A percentile compares a stretch with the other conserved stretches of the same genome.
Conservation (phyloP, 306 rosid genomes). For the Rosa persica region DNA sequence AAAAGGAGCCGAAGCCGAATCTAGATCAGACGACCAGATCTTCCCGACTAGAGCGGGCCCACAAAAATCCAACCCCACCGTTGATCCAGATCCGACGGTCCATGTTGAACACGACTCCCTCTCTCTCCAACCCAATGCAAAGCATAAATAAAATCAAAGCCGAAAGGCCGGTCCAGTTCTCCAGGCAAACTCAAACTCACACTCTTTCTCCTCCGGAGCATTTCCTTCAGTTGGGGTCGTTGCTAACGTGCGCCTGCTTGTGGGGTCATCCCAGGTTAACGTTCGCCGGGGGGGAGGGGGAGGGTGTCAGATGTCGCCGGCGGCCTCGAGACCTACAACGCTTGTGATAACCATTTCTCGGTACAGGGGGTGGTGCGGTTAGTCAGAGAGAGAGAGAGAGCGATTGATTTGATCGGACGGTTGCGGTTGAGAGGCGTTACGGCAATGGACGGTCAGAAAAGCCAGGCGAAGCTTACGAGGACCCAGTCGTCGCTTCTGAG, state of each 20-base stretch:
- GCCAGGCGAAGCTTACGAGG: conserved; percentile 72
- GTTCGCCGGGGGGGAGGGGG: conserved; percentile 4
- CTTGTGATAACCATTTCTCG: conserved; percentile 45
- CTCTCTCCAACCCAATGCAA: background rate
- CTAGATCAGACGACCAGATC: conserved; percentile 57
- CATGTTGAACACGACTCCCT: conserved; percentile 36
- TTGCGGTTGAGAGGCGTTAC: conserved; percentile 19
- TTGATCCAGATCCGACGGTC: conserved; percentile 37
- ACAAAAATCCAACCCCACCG: conserved; percentile 24
- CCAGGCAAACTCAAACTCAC: conserved; percentile 8
- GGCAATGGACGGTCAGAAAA: conserved; percentile 70
- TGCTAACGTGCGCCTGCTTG: conserved; percentile 11
- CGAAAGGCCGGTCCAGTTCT: conserved; percentile 32
- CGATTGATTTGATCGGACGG: conserved; percentile 34
- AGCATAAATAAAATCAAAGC: conserved; percentile 36
- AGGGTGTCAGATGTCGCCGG: conserved; percentile 48
- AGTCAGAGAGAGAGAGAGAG: background rate
- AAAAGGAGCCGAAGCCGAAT: conserved; percentile 41
- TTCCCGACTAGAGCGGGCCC: conserved; percentile 40
- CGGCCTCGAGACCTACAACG: conserved; percentile 24
- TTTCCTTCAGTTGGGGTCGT: conserved; percentile 4
- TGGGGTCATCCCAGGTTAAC: background rate
- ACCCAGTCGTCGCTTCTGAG: conserved; percentile 87
- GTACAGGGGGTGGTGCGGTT: conserved; percentile 32
- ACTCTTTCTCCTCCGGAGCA: background rate